Evolutionary conservation across 1,284 basidiomycete genomes (phyloP).

Genomic region (Leccinum griseonigrum): DNA sequence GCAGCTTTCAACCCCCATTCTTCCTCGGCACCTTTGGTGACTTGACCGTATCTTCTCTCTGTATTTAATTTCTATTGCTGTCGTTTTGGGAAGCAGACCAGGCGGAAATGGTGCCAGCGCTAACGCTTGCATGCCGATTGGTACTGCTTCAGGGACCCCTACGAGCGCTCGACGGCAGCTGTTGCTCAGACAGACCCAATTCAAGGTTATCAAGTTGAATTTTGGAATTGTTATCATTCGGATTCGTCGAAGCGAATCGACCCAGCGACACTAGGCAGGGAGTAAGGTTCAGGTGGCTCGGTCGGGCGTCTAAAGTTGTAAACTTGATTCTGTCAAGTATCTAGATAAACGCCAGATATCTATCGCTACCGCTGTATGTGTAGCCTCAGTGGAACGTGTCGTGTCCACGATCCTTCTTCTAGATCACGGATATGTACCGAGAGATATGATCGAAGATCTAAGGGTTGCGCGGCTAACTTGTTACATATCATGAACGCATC

Average conservation of each 20-base stretch:
- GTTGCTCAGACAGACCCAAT: not conserved
- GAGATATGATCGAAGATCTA: not conserved
- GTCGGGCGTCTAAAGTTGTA: not conserved
- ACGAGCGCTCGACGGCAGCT: not conserved
- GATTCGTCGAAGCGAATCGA: not conserved
- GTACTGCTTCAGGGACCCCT: not conserved
- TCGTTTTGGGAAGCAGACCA: not conserved
- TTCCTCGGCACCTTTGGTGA: not conserved
- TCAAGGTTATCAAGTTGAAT: not conserved
- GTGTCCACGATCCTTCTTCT: not conserved
- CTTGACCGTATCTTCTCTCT: not conserved
- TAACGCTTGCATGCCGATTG: constrained; percentile 1
- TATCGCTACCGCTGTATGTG: not conserved
- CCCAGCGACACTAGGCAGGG: not conserved
- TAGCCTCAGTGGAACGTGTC: not conserved
- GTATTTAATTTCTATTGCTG: not conserved
- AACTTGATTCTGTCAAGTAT: not conserved
- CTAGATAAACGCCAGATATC: not conserved
- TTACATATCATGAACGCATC: constrained; percentile 6
- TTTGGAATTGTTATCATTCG: not conserved
- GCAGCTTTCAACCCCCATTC: not conserved
- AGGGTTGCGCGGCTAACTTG: not conserved
- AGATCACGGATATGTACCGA: not conserved
- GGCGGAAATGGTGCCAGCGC: constrained; percentile 4
- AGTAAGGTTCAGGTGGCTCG: not conserved